phyloP scores from a whole-genome alignment of 2,329 filamentous ascomycete genomes.

The Colletotrichum lindemuthianum region DNA sequence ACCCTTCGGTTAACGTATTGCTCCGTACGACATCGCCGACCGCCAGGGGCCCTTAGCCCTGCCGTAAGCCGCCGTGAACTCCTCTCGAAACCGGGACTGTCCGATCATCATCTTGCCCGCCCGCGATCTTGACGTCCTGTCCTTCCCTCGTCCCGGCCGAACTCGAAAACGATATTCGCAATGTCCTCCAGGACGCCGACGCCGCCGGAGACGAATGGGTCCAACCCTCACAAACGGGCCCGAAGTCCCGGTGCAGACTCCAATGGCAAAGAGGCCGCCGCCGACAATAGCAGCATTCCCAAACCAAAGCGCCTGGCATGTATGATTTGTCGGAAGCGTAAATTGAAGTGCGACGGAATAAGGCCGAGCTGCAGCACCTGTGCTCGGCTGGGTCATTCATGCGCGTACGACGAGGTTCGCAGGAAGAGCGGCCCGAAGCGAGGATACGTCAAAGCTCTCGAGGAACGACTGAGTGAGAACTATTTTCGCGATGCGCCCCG shows the following conservation, averaged over 20 bases:
- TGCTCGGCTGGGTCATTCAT: slow-evolving; percentile 84
- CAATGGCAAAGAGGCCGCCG: slow-evolving; percentile 52
- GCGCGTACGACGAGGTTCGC: slow-evolving; percentile 90
- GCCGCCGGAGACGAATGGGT: slow-evolving; percentile 35
- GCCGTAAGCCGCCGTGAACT: too few relatives aligned
- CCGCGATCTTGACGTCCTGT: neutral
- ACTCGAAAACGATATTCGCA: neutral
- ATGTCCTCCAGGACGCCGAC: slow-evolving; percentile 38
- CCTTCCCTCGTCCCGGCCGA: neutral
- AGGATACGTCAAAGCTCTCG: slow-evolving; percentile 92
- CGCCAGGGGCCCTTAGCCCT: slow-evolving; percentile 4
- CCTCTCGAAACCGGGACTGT: too few relatives aligned
- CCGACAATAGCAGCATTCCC: slow-evolving; percentile 69
- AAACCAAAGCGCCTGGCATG: slow-evolving; percentile 95
- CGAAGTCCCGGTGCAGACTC: slow-evolving; percentile 45
- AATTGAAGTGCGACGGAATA: slow-evolving; percentile 87
- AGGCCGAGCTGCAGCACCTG: slow-evolving; percentile 91
- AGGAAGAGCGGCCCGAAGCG: slow-evolving; percentile 95
- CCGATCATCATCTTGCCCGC: neutral
- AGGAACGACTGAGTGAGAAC: slow-evolving; percentile 85
- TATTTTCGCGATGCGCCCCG: too few relatives aligned
- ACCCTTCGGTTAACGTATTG: too few relatives aligned
- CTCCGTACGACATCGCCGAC: neutral
- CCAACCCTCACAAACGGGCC: slow-evolving; percentile 32
- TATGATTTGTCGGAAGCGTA: slow-evolving; percentile 91